Conservation (phyloP, 306 rosid species). For the Clitoria ternatea region DNA sequence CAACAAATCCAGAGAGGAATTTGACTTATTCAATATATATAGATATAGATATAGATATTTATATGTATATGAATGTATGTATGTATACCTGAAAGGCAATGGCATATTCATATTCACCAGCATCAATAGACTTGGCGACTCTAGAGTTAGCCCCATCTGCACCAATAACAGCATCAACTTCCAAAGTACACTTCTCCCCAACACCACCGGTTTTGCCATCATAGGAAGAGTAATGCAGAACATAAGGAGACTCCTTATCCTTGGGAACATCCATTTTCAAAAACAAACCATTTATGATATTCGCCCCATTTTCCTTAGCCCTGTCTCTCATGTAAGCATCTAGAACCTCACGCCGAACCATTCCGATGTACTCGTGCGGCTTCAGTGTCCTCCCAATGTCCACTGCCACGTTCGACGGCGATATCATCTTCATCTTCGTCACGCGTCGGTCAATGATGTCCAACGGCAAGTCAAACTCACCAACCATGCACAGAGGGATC, state of each 20-base stretch:
- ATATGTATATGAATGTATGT: too few species aligned
- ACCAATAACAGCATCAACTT: constrained; percentile 95
- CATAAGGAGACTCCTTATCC: constrained; percentile 54
- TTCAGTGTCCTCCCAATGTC: constrained; percentile 83
- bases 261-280: constrained; percentile 80
- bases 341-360: constrained; percentile 91
- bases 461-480: constrained; percentile 82
- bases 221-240: constrained; percentile 67
- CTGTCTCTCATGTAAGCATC: constrained; percentile 66
- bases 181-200: constrained; percentile 69
- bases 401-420: constrained; percentile 96
- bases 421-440: constrained; percentile 97
- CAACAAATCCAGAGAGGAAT: too few species aligned
- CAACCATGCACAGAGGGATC: constrained; percentile 96
- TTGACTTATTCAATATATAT: too few species aligned
- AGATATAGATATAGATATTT: too few species aligned
- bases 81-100: constrained; percentile 97
- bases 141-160: constrained; percentile 98
- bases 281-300: constrained; percentile 72
- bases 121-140: constrained; percentile 84
- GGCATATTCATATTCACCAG: constrained; percentile 95
- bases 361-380: constrained; percentile 95
- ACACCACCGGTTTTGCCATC: constrained; percentile 64
- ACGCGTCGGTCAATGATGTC: constrained; percentile 94
- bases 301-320: constrained; percentile 80